Evolutionary conservation across 2,329 filamentous ascomycete genomes (phyloP).

Genomic region (Drechslerella coelobrocha): DNA sequence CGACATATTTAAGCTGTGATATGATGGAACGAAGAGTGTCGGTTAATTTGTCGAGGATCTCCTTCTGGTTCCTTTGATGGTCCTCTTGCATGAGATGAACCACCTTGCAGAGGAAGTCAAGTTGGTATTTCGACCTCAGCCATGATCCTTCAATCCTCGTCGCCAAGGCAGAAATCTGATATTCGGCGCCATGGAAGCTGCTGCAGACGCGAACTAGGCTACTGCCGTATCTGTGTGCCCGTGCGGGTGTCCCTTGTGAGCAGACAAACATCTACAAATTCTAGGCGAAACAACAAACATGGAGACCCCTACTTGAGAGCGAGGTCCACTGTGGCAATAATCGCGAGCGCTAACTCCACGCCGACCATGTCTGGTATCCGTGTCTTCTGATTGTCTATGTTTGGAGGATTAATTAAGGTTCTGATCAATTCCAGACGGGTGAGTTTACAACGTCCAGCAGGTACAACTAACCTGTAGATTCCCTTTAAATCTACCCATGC

Average conservation of each 20-base stretch:
- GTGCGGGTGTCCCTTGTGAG: no score
- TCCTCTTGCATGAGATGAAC: slow-evolving; percentile 50
- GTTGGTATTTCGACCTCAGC: slow-evolving; percentile 53
- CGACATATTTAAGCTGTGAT: slow-evolving; percentile 31
- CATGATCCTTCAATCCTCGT: slow-evolving; percentile 51
- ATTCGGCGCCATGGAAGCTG: slow-evolving; percentile 51
- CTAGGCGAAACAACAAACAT: no score
- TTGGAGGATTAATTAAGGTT: not conserved
- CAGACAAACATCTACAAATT: no score
- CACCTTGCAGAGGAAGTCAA: slow-evolving; percentile 53
- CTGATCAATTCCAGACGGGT: not conserved
- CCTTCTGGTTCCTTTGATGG: slow-evolving; percentile 51
- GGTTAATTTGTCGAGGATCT: slow-evolving; percentile 48
- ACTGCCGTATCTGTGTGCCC: slow-evolving; percentile 51
- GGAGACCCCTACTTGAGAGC: slow-evolving; percentile 44
- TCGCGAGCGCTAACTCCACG: slow-evolving; percentile 41
- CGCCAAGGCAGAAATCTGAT: slow-evolving; percentile 51
- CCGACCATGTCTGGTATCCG: slow-evolving; percentile 9
- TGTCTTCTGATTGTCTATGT: not conserved
- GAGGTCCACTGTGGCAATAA: slow-evolving; percentile 49
- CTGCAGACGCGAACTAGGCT: slow-evolving; percentile 41
- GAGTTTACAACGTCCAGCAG: no score
- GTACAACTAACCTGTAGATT: no score
- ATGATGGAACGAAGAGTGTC: slow-evolving; percentile 27
- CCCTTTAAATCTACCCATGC: no score